Conservation (phyloP, 2,329 filamentous ascomycete genomes). For the Hymenoscyphus occultus region DNA sequence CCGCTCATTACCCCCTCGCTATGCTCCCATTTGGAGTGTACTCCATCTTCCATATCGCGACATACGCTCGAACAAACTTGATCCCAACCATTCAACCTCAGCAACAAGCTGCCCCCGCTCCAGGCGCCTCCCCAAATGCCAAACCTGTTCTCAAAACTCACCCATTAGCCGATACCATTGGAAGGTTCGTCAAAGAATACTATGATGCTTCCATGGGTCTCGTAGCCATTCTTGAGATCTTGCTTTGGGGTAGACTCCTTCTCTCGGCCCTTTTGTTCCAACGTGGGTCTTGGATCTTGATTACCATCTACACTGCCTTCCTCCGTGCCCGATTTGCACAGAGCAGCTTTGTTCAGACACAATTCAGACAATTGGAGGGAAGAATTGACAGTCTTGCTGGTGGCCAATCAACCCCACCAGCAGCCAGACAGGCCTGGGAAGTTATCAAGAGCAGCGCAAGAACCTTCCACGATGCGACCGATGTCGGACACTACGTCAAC, state of each 20-base stretch:
- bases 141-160: conserved; percentile 51
- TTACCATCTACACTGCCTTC: conserved; percentile 85
- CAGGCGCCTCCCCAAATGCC: conserved; percentile 52
- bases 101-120: conserved; percentile 50
- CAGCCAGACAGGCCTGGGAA: conserved; percentile 76
- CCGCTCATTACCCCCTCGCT: conserved; percentile 83
- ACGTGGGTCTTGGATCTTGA: conserved; percentile 85
- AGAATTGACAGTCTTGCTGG: conserved; percentile 79
- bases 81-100: conserved; percentile 81
- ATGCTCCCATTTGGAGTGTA: conserved; percentile 94
- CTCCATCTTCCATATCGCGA: conserved; percentile 97
- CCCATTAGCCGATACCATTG: conserved; percentile 76
- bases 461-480: conserved; percentile 76
- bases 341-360: conserved; percentile 87
- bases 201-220: conserved; percentile 95
- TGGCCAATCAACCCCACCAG: conserved; percentile 82
- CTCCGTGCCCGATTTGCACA: conserved; percentile 86
- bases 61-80: conserved; percentile 90
- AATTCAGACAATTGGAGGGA: conserved; percentile 68
- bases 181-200: conserved; percentile 94
- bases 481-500: conserved; percentile 69
- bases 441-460: conserved; percentile 68
- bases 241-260: conserved; percentile 79
- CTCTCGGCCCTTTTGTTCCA: conserved; percentile 82
- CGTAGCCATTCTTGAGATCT: conserved; percentile 83